Conservation (phyloP, 257 asterid genomes). For the Ligustrum vulgare region DNA sequence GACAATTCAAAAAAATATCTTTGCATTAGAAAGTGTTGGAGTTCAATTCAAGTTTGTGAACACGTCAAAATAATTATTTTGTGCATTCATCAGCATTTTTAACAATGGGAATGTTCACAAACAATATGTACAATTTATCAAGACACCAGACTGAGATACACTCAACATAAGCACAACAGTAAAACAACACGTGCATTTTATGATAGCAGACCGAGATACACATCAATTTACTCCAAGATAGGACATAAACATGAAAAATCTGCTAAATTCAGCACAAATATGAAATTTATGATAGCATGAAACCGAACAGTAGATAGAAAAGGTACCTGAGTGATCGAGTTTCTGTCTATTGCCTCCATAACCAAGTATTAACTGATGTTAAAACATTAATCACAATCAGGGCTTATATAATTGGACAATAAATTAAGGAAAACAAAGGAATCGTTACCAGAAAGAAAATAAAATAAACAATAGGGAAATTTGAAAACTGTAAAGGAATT, state of each 20-base stretch:
- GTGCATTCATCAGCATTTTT: no score
- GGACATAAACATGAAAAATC: neutral
- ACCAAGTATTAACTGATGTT: conserved; percentile 19
- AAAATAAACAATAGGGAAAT: conserved; percentile 21
- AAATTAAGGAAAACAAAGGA: neutral
- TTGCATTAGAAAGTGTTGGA: no score
- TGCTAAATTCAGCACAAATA: neutral
- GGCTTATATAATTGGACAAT: neutral
- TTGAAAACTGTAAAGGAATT: conserved; percentile 21
- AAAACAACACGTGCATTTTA: no score
- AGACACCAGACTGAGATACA: no score
- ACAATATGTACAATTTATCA: no score
- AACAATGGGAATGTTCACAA: no score
- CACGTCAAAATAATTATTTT: no score
- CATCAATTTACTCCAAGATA: neutral
- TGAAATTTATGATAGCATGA: neutral
- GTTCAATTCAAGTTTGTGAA: no score
- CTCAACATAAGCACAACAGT: no score
- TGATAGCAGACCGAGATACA: no score
- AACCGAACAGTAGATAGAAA: neutral
- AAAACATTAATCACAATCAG: conserved; percentile 17
- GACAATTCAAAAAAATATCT: no score
- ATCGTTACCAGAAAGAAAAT: conserved; percentile 20
- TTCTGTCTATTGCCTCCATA: conserved; percentile 13
- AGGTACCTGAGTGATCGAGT: conserved; percentile 24